phyloP scores from a whole-genome alignment of 306 rosid species.

The Fragaria iinumae region DNA sequence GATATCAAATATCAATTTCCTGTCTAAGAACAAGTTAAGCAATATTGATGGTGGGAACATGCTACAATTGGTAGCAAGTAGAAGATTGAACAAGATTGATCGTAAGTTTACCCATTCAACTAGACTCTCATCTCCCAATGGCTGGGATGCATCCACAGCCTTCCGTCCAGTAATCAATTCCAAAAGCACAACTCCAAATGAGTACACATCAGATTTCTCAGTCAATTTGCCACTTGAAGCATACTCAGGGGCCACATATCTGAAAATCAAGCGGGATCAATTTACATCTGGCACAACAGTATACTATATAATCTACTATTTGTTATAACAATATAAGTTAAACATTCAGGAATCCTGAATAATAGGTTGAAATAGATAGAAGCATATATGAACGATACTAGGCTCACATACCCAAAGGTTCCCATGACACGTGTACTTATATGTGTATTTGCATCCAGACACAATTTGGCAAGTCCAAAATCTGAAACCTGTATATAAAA shows the following conservation, averaged over 20 bases:
- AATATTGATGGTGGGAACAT: background rate
- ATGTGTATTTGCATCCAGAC: conserved; percentile 69
- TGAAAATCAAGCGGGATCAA: conserved; percentile 29
- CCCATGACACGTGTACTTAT: conserved; percentile 88
- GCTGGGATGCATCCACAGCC: conserved; percentile 82
- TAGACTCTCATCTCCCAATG: conserved; percentile 82
- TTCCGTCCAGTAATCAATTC: conserved; percentile 92
- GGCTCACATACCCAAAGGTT: conserved; percentile 76
- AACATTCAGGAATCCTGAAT: background rate
- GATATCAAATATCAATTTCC: background rate
- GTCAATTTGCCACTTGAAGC: conserved; percentile 93
- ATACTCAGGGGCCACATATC: conserved; percentile 96
- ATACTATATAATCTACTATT: background rate
- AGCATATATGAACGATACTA: background rate
- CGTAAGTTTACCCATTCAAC: conserved; percentile 82
- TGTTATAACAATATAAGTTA: background rate
- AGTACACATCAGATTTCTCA: conserved; percentile 84
- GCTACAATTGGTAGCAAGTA: background rate
- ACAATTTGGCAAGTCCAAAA: conserved; percentile 92
- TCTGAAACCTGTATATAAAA: conserved; percentile 68
- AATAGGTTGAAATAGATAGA: background rate
- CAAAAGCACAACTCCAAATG: conserved; percentile 88
- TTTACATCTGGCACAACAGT: background rate
- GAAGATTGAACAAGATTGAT: background rate
- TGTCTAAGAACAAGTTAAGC: background rate